Base-by-base conservation (phyloP, 2,329 filamentous ascomycete species). In the Sporothrix schenckii region DNA sequence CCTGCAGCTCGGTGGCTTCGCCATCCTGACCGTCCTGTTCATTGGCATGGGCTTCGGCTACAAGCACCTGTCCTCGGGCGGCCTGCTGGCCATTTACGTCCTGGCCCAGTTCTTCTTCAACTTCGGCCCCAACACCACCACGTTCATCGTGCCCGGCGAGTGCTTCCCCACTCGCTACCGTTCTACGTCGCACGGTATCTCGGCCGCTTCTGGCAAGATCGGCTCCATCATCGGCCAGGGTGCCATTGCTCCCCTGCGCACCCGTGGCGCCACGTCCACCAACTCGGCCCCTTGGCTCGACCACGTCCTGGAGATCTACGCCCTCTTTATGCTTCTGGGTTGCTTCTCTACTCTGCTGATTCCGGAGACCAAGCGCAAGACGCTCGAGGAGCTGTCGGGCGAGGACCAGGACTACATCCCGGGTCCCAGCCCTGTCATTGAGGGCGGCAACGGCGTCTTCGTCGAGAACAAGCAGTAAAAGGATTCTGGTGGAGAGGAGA, bases 301-400 rank as follows among this genome's bases (percentile, higher is more conserved):
- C 80, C 91, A 93, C 78, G 90, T 93, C 53, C 87, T 93, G 77
- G 83, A 92, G 83, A 92, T 93, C 75, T 86, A 85, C 76, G 89
- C 90, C 6, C 83, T 92, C 39, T 93, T 94, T 84, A 93, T 93
- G 91, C 84, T 93, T 47, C 82, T 87, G 71, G 91, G 91, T 70
- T 82, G 87, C 80, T 84, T 90, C 77, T 91, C 89, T 11, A 89
- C 89, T 0, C 80, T 91, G 1, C 81, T 92, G 71, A 91, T 92
- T 71, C 89, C 89, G 9, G 91, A 92, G 83, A 92, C 89, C 24
- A 92, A 91, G 82, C 83, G 89, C 71, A 89, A 89, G 84, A 91
- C 90, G 1, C 85, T 94, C 44, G 91, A 92, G 78, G 84, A 89
- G 78, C 82, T 92, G 30, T 47, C 69, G 2, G 71, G 75, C 71